A percentile compares a stretch with the other conserved stretches of the same genome.
phyloP scores from a whole-genome alignment of 768 basidiomycete genomes.

The Saitozyma podzolica region DNA sequence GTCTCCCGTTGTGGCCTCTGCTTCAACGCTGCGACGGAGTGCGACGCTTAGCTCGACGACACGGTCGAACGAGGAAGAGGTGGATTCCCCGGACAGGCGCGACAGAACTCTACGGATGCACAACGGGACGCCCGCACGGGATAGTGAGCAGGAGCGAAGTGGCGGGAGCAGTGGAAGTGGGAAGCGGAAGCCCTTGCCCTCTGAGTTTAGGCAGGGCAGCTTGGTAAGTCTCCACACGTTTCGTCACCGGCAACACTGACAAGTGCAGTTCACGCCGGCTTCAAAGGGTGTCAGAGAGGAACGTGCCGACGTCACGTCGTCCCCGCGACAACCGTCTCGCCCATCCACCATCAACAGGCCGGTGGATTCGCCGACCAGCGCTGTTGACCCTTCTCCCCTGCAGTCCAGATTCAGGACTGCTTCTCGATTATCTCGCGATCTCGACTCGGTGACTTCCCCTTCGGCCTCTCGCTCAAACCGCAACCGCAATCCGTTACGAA shows the following conservation, averaged over 20 bases:
- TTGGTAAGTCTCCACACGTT: slow-evolving; percentile 16
- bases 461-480: slow-evolving; percentile 1
- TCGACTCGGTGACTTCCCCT: slow-evolving; percentile 14
- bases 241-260: too few species aligned
- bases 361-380: too few species aligned
- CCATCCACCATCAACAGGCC: too few species aligned
- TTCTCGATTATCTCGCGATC: too few species aligned
- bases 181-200: slow-evolving; percentile 33
- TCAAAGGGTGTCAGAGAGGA: too few species aligned
- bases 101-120: not conserved
- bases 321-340: too few species aligned
- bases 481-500: slow-evolving; percentile 1
- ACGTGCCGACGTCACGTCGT: too few species aligned
- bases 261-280: slow-evolving; percentile 28
- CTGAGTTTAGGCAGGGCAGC: slow-evolving; percentile 27
- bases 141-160: slow-evolving; percentile 26
- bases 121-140: not conserved
- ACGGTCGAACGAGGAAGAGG: not conserved
- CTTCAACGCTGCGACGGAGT: slow-evolving; percentile 2
- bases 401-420: too few species aligned
- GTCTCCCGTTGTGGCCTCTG: too few species aligned
- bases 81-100: slow-evolving; percentile 3
- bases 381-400: too few species aligned
- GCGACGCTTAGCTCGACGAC: slow-evolving; percentile 6
- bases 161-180: slow-evolving; percentile 35